Evolutionary conservation across 257 asterid genomes (phyloP).

Genomic region (Prunella vulgaris): DNA sequence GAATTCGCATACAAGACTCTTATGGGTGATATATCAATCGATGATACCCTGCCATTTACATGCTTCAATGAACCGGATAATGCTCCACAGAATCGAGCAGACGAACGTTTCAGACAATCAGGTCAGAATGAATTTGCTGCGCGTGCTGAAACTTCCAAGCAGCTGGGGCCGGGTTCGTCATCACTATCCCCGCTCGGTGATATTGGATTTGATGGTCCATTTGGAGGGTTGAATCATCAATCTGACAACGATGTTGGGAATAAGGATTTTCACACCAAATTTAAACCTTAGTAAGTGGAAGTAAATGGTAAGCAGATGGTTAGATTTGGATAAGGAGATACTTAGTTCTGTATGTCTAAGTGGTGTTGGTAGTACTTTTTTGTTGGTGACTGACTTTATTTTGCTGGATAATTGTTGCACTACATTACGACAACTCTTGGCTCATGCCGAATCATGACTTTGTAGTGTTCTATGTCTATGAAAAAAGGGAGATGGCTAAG

Average conservation of each 20-base stretch:
- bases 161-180: constrained; percentile 11
- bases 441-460: background rate
- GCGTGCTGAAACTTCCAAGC: constrained; percentile 21
- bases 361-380: constrained; percentile 9
- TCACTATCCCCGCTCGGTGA: constrained; percentile 24
- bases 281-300: constrained; percentile 27
- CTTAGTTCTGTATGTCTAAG: constrained; percentile 3
- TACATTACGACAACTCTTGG: background rate
- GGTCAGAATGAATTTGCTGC: constrained; percentile 26
- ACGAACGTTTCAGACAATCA: no score
- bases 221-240: constrained; percentile 27
- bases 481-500: background rate
- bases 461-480: background rate
- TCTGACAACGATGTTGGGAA: constrained; percentile 28
- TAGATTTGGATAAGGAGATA: background rate
- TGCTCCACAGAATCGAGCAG: background rate
- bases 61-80: constrained; percentile 14
- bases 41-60: constrained; percentile 20
- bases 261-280: constrained; percentile 33
- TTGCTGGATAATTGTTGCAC: constrained; percentile 7
- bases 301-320: background rate
- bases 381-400: constrained; percentile 4
- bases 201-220: constrained; percentile 18
- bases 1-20: constrained; percentile 44
- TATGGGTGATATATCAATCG: constrained; percentile 31